phyloP scores from a whole-genome alignment of 2,329 filamentous ascomycete genomes.

The Diaporthe citri region DNA sequence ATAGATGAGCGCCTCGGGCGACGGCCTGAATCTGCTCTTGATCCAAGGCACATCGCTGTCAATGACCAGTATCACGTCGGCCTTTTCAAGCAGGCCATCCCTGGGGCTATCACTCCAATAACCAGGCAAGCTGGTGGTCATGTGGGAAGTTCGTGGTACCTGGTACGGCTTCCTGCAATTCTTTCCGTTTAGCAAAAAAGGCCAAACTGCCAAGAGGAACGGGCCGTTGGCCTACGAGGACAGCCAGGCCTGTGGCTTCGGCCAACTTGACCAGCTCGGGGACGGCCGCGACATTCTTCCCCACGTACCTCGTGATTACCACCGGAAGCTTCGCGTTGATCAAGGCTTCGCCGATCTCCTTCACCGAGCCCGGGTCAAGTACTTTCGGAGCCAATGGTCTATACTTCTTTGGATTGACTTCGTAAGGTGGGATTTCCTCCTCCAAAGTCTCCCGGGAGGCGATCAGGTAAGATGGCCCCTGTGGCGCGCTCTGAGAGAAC shows the following conservation, averaged over 20 bases:
- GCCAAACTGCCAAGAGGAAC: background rate
- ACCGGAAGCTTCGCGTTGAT: background rate
- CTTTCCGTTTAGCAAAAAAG: background rate
- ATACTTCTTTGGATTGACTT: background rate
- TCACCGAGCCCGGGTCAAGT: background rate
- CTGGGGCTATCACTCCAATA: slow-evolving; percentile 43
- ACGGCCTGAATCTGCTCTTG: slow-evolving; percentile 71
- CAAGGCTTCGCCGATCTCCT: background rate
- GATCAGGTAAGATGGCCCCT: slow-evolving; percentile 47
- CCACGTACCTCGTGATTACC: background rate
- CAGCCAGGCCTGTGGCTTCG: background rate
- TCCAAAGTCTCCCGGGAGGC: slow-evolving; percentile 46
- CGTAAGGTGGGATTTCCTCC: slow-evolving; percentile 49
- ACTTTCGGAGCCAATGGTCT: background rate
- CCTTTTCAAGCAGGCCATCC: slow-evolving; percentile 61
- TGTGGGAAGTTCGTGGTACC: slow-evolving; percentile 57
- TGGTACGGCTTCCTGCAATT: slow-evolving; percentile 53
- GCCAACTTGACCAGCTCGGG: background rate
- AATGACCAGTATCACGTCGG: slow-evolving; percentile 74
- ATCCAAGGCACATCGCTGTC: slow-evolving; percentile 80
- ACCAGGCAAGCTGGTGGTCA: slow-evolving; percentile 40
- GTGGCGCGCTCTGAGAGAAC: slow-evolving; percentile 37
- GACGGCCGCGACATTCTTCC: background rate
- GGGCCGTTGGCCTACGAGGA: background rate
- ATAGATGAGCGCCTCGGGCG: slow-evolving; percentile 66